phyloP scores from a whole-genome alignment of 768 basidiomycete genomes.

The Rhizopogon rudus region DNA sequence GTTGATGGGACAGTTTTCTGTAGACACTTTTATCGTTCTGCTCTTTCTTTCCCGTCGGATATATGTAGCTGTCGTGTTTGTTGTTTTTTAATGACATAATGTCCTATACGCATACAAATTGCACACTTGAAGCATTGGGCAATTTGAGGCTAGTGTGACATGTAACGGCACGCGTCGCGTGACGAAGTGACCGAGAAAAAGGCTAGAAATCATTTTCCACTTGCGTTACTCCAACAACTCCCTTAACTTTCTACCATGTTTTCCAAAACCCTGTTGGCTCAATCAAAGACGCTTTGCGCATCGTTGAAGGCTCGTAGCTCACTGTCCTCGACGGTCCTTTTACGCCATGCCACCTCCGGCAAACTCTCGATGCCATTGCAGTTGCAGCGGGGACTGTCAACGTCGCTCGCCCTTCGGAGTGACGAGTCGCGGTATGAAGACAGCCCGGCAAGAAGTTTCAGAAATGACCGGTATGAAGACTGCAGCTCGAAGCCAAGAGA shows the following conservation, averaged over 20 bases:
- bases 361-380: neutral
- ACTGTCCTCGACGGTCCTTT: constrained; percentile 12
- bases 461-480: too few species aligned
- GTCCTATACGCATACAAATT: neutral
- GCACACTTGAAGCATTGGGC: neutral
- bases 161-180: constrained; percentile 16
- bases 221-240: neutral
- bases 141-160: constrained; percentile 3
- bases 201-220: neutral
- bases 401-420: constrained; percentile 5
- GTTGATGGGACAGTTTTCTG: neutral
- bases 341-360: constrained; percentile 3
- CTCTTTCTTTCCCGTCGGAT: neutral
- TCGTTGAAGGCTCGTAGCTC: constrained; percentile 3
- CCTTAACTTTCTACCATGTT: constrained; percentile 13
- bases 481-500: too few species aligned
- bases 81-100: neutral
- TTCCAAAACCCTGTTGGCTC: constrained; percentile 15
- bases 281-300: constrained; percentile 9
- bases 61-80: neutral
- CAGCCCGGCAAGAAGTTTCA: too few species aligned
- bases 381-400: constrained; percentile 15
- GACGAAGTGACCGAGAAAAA: constrained; percentile 1
- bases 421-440: neutral
- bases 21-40: neutral